Evolutionary conservation across 345 rosid genomes (phyloP).

Genomic region (Rhodamnia rubescens): DNA sequence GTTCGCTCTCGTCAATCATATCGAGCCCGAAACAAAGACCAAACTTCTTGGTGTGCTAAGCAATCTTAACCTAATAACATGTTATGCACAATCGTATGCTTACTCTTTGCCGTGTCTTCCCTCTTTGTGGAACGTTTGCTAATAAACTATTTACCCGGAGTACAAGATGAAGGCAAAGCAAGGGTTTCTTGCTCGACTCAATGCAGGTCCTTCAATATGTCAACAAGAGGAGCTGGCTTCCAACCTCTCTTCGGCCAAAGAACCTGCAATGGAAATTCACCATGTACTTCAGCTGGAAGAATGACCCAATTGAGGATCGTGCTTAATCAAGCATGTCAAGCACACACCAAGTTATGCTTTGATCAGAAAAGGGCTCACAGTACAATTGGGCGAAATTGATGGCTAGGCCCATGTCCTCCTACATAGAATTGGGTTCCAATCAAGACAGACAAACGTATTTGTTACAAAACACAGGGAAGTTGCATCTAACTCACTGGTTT

Average conservation of each 20-base stretch:
- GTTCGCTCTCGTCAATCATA: background rate
- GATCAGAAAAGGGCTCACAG: too few species aligned
- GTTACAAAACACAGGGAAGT: too few species aligned
- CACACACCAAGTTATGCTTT: too few species aligned
- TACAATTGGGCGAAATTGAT: too few species aligned
- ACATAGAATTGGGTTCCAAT: too few species aligned
- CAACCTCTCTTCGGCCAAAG: slow-evolving; percentile 88
- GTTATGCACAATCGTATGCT: background rate
- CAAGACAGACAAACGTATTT: too few species aligned
- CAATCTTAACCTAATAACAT: background rate
- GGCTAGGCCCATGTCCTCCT: too few species aligned
- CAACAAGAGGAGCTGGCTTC: slow-evolving; percentile 79
- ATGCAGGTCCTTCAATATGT: slow-evolving; percentile 80
- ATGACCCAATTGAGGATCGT: too few species aligned
- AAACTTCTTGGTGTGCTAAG: background rate
- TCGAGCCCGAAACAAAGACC: background rate
- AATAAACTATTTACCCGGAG: background rate
- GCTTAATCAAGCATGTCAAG: too few species aligned
- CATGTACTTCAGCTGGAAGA: background rate
- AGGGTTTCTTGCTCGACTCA: slow-evolving; percentile 71
- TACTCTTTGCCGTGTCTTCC: background rate
- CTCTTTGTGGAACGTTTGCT: background rate
- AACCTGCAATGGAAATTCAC: slow-evolving; percentile 26
- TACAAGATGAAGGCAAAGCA: slow-evolving; percentile 61
- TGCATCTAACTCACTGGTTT: too few species aligned